Percentiles rank a stretch among this genome's conserved stretches.
Evolutionary conservation across 345 rosid species (phyloP).

Genomic region (Gossypium raimondii): DNA sequence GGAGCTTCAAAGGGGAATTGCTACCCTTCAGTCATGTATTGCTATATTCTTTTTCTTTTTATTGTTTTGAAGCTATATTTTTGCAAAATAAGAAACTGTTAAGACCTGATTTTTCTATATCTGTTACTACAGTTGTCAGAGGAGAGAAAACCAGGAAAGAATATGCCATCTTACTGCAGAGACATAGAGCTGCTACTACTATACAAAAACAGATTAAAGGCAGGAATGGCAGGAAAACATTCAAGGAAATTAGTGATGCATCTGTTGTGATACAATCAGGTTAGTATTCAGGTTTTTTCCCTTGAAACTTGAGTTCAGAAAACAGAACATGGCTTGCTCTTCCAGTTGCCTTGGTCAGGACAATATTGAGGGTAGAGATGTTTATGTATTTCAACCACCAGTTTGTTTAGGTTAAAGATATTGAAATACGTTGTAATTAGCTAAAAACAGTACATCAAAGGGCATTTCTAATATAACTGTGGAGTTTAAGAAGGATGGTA

Average conservation of each 20-base stretch:
- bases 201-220: constrained; percentile 70
- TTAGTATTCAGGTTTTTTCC: constrained; percentile 16
- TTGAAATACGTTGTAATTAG: background rate
- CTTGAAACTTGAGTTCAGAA: constrained; percentile 4
- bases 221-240: constrained; percentile 39
- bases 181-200: constrained; percentile 75
- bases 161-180: constrained; percentile 48
- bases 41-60: background rate
- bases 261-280: constrained; percentile 81
- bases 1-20: constrained; percentile 65
- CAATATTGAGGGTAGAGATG: background rate
- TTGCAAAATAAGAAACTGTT: background rate
- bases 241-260: constrained; percentile 41
- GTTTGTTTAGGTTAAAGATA: background rate
- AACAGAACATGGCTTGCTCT: constrained; percentile 1
- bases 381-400: background rate
- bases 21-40: constrained; percentile 81
- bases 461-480: background rate
- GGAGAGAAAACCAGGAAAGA: constrained; percentile 77
- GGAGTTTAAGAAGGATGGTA: background rate
- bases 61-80: background rate
- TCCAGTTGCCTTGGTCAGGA: background rate
- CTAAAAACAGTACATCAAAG: background rate
- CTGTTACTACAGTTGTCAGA: constrained; percentile 57
- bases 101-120: constrained; percentile 13